Evolutionary conservation across 805 yeast species (phyloP), one percentile per base, ranked within the genome.

Genomic region (Candida montana): DNA sequence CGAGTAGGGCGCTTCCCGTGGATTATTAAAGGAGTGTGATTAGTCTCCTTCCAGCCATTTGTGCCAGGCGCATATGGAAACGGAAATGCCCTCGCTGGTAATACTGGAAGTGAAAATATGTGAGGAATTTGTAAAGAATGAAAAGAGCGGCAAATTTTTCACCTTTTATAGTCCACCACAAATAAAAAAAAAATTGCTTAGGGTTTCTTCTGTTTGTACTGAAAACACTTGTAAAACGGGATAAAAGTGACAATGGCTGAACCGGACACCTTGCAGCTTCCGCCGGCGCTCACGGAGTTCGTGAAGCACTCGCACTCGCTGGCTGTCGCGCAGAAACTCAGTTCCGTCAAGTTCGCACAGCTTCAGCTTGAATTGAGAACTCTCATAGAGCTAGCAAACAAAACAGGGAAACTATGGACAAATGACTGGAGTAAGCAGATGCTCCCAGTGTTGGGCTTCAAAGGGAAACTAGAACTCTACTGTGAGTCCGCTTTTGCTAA

Each of bases 21-120:
- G 58, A 55, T 55, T 54, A 51, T 26, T 54, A 47, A 51, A 36
- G 56, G 58, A 43, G 30, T 17, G 29, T 45, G 33, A 31, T 48
- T 39, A 35, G 27, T 55, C 60, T 55, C 50, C 60, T 53, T 52
- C 52, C 57, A 46, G 58, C 60, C 60, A 55, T 55, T 55, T 55
- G 35, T 55, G 50, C 54, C 36, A 35, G 29, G 36, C 41, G 39
- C 44, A 45, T 35, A 44, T 34, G 35, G 49, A 35, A n/a, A 40
- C 35, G n/a, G 28, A 41, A 39, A 54, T 54, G 58, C 46, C 46
- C 44, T 44, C 55, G 60, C 57, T 55, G 60, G 60, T 55, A 55
- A 39, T 29, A 53, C 58, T 55, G 54, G 55, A 52, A 53, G 58
- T 52, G 55, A 39, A 50, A 49, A 52, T 52, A 52, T 52, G 55